Conservation (phyloP, 495 filamentous ascomycete genomes). For the Trichocladium antarcticum region DNA sequence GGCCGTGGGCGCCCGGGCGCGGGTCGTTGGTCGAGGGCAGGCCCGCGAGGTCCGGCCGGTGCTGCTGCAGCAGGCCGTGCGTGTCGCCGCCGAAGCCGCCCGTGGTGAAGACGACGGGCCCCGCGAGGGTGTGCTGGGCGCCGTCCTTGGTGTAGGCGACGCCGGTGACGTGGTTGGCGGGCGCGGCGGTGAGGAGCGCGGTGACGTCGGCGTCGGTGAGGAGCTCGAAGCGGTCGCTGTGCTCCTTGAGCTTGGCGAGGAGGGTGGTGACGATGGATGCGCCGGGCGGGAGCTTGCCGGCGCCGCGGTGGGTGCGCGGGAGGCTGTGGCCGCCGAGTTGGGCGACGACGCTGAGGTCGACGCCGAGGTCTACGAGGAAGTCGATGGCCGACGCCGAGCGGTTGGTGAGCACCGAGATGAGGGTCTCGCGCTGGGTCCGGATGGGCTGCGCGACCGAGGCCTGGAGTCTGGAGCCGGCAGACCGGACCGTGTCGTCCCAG, state of each 20-base stretch:
- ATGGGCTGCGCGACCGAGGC: constrained; percentile 6
- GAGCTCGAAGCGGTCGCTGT: constrained; percentile 35
- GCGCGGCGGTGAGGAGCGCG: not conserved
- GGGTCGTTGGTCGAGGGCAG: constrained; percentile 52
- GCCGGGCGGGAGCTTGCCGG: constrained; percentile 41
- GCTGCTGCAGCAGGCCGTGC: constrained; percentile 39
- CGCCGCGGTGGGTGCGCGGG: constrained; percentile 45
- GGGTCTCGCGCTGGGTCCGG: constrained; percentile 23
- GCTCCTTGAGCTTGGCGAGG: constrained; percentile 32
- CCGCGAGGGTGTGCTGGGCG: constrained; percentile 23
- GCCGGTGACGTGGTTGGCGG: constrained; percentile 18
- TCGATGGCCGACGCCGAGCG: constrained; percentile 34
- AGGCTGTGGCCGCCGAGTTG: constrained; percentile 44
- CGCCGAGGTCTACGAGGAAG: constrained; percentile 43
- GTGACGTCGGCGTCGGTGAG: constrained; percentile 14
- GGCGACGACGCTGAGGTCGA: constrained; percentile 45
- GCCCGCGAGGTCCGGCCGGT: constrained; percentile 45
- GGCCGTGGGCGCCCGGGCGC: constrained; percentile 36
- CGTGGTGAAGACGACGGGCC: constrained; percentile 45
- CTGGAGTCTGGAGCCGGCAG: constrained; percentile 29
- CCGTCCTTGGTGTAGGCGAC: constrained; percentile 24
- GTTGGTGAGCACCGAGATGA: constrained; percentile 36
- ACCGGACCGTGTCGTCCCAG: constrained; percentile 43
- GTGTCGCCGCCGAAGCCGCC: constrained; percentile 52
- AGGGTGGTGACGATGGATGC: constrained; percentile 42